A percentile compares a stretch with the other conserved stretches of the same genome.
Conservation (phyloP, 1,139 yeast genomes). For the Yamadazyma conglobata region DNA sequence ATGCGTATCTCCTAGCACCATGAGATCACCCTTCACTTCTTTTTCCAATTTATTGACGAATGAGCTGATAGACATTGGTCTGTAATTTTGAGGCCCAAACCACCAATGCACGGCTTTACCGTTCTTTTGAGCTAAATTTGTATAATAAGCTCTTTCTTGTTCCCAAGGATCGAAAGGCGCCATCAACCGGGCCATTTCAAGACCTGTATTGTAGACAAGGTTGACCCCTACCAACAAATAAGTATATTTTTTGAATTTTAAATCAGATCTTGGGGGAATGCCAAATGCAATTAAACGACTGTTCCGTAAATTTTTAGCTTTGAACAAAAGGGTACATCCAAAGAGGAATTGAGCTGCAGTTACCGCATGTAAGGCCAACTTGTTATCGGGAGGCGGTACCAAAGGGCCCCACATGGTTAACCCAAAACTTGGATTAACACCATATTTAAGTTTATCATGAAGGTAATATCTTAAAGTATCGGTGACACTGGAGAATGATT, state of each 20-base stretch:
- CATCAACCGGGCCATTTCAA: slow-evolving; percentile 48
- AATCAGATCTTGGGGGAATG: slow-evolving; percentile 15
- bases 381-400: slow-evolving; percentile 61
- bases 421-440: slow-evolving; percentile 51
- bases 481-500: background rate
- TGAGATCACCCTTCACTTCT: background rate
- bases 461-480: slow-evolving; percentile 2
- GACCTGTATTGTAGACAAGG: slow-evolving; percentile 34
- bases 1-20: slow-evolving; percentile 8
- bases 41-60: slow-evolving; percentile 41
- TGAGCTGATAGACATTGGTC: slow-evolving; percentile 49
- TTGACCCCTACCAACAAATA: slow-evolving; percentile 21
- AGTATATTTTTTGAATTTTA: slow-evolving; percentile 15
- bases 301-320: slow-evolving; percentile 13
- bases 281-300: slow-evolving; percentile 7
- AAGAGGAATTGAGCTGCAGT: slow-evolving; percentile 45
- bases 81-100: slow-evolving; percentile 57
- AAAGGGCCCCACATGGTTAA: slow-evolving; percentile 59
- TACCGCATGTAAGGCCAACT: slow-evolving; percentile 44
- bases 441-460: slow-evolving; percentile 5
- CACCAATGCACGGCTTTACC: slow-evolving; percentile 49
- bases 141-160: slow-evolving; percentile 52
- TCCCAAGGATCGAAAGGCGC: slow-evolving; percentile 63
- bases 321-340: slow-evolving; percentile 19
- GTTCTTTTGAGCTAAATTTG: slow-evolving; percentile 39